These are phyloP conservation scores for Chrysoporthe cubensis DNA, from an alignment of 2,329 filamentous ascomycete genomes.

Conservation along the genomic window DNA sequence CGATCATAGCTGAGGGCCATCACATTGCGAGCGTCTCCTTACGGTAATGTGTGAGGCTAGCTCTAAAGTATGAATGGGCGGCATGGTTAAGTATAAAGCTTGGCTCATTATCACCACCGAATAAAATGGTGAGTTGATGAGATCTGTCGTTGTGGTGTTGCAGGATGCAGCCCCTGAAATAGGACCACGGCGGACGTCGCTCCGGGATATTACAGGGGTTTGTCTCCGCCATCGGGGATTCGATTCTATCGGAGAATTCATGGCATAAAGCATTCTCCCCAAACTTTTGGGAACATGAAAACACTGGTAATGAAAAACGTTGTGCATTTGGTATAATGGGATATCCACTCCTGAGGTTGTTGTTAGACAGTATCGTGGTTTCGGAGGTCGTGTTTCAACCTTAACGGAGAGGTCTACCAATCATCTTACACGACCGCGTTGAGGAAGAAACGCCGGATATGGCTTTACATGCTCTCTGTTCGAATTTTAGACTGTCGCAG, in stretches of 20 bases:
- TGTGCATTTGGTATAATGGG: neutral
- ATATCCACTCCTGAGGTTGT: neutral
- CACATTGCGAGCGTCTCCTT: constrained; percentile 12
- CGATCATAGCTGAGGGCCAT: constrained; percentile 27
- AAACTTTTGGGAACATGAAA: neutral
- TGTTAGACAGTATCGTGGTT: neutral
- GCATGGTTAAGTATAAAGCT: too few species aligned
- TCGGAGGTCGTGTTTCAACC: constrained; percentile 8
- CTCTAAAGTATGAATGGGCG: neutral
- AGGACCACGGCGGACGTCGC: constrained; percentile 19
- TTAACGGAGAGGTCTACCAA: constrained; percentile 22
- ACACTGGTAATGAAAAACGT: neutral
- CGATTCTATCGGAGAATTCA: neutral
- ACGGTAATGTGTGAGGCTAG: neutral
- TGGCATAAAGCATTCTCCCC: neutral
- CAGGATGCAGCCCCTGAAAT: constrained; percentile 25
- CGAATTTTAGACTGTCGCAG: neutral
- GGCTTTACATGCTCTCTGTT: neutral
- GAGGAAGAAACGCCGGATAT: neutral
- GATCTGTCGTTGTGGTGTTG: constrained; percentile 21
- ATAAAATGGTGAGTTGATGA: neutral
- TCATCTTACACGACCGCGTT: constrained; percentile 27
- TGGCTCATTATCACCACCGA: neutral
- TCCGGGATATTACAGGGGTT: constrained; percentile 23
- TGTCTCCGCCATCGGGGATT: neutral